Conservation (phyloP, 148 eudicot genomes). For the Linanthus parryae region DNA sequence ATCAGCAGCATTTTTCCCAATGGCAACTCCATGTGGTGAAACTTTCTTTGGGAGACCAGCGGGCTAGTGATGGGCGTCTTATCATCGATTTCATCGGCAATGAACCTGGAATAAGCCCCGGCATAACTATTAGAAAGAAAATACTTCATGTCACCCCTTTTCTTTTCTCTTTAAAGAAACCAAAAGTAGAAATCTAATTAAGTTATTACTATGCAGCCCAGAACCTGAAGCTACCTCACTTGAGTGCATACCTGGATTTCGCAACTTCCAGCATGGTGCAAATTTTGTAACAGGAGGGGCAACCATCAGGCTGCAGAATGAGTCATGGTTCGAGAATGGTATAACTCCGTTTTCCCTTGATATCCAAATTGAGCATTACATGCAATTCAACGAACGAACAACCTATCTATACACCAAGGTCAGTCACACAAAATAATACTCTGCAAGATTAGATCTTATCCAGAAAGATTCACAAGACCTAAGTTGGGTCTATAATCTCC, state of each 20-base stretch:
- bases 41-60: background rate
- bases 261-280: background rate
- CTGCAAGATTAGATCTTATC: no score
- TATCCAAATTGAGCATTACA: slow-evolving; percentile 37
- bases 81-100: slow-evolving; percentile 8
- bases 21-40: background rate
- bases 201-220: background rate
- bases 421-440: no score
- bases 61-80: background rate
- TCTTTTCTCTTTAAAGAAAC: no score
- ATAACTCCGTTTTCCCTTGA: slow-evolving; percentile 43
- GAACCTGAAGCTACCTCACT: background rate
- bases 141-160: no score
- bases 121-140: no score
- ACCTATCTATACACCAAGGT: slow-evolving; percentile 33
- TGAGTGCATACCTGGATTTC: slow-evolving; percentile 4
- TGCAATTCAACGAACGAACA: no score
- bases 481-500: no score
- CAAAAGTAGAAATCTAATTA: no score
- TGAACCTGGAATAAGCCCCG: no score
- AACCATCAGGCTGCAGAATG: slow-evolving; percentile 28
- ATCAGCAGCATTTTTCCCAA: background rate
- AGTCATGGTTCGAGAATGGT: slow-evolving; percentile 27
- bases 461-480: no score
- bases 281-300: slow-evolving; percentile 1